Evolutionary conservation across 2,329 filamentous ascomycete species (phyloP), one percentile per base, ranked within the genome.

Genomic region (Aspergillus viridinutans): DNA sequence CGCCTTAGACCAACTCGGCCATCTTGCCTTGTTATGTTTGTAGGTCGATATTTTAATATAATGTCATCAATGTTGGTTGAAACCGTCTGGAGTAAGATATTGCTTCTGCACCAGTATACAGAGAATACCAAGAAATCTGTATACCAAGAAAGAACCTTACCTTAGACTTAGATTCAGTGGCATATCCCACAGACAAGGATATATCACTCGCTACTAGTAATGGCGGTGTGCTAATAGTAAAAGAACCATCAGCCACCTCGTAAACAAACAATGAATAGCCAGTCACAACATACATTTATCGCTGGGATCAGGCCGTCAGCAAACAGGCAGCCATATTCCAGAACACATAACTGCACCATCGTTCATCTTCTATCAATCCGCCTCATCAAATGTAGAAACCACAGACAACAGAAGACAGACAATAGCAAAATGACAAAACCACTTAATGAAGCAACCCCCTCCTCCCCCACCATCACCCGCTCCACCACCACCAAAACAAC

Each of bases 1-100:
- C 68, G 68, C 68, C 68, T 69, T 70, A 58, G 68, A 70, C 68
- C 68, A 69, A 67, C 68, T 70, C 68, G 68, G 68, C 68, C 68
- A 70, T 70, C 68, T 70, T 70, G 66, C 68, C 68, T 55, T 50
- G 2, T 1, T 14, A 3, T 35, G 4, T 14, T 1, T 35, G 1
- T 12, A 28, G 4, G 2, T 3, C 10, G 29, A 10, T 29, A 10
- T 12, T 12, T 4, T 4, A 29, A 1, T 12, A 29, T 29, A 29
- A 29, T 28, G 8, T 6, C 7, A 9, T 7, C 26, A 28, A 28
- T 8, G 1, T 28, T 1, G 6, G 7, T 8, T 29, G 7, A 8
- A 29, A 8, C 28, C 9, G 28, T 32, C n/a, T 32, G 26, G 5
- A 5, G 12, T 5, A 17, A 17, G 12, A 35, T 14, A 6, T 35